Base-by-base conservation (phyloP, 768 basidiomycete species). In the Rubroboletus satanas region DNA sequence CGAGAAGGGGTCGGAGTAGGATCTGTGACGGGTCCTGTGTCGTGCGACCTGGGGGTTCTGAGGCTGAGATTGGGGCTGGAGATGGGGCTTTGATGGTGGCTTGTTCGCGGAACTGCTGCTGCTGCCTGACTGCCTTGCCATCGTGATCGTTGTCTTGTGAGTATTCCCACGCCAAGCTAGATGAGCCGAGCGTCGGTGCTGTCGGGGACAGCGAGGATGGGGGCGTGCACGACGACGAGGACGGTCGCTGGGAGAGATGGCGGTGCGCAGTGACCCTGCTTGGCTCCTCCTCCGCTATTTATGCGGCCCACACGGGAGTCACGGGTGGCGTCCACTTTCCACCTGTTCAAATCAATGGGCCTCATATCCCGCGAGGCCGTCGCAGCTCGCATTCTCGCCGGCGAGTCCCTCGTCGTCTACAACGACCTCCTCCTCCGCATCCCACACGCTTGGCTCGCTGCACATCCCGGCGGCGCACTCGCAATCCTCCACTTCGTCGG, bases 401-500 rank as follows among this genome's bases (percentile, higher is more conserved):
- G 93, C 45, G 84, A 91, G 53, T 71, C 73, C 51, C 83, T 95
- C 66, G 77, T 96, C 76, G 77, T 96, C 57, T 87, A 87, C 75
- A 73, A 79, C 66, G 76, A 77, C 63, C 74, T 78, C 53, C 80
- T 87, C 62, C 79, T 87, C 48, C 79, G 79, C 45, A 82, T 93
- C 14, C 83, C 92, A 7, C 71, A 76, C 11, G 69, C 76, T 14
- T 98, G 94, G 94, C 83, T 94, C n/a, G 73, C 80, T 5, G 76
- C 81, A 5, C 96, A 98, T 67, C 97, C 97, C 0, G 97, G 97
- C 41, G 94, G 96, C 37, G 71, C 82, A 5, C 85, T 98, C 46
- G 81, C 93, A 14, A 83, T 99, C 54, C 83, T 96, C 26, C 97
- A 99, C 73, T 98, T 94, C 64, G 85, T 98, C 39, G 97, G 96